Evolutionary conservation across 2,329 filamentous ascomycete genomes (phyloP), one percentile per base, ranked within the genome.

Genomic region (Hypoxylon sp.): DNA sequence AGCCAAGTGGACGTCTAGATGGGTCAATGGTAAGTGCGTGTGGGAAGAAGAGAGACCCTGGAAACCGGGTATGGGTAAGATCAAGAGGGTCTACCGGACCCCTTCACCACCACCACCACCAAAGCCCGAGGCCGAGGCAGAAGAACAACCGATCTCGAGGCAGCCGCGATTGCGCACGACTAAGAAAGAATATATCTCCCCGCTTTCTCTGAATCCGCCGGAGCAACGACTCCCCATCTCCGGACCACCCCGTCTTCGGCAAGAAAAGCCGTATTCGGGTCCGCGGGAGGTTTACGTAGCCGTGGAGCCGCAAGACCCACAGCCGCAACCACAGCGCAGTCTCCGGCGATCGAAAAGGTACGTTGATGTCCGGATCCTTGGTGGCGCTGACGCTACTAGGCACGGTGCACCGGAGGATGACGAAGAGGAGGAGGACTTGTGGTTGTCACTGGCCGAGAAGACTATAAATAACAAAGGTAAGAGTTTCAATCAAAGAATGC

Each of bases 391-490:
- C 10, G 9, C 2, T 11, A 25, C 32, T 36, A 56, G 7, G 30
- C 19, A 25, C 30, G 14, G 5, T 11, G 10, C n/a, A 43, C 19
- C 11, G 19, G 38, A 51, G 21, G 49, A 7, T 2, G 57, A 68
- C 2, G 46, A 23, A 9, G 52, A 59, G 2, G 34, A 61, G 9
- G 63, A 66, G 23, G 74, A 75, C 30, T 61, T 74, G 5, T 75
- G 74, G 74, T 55, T 71, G 11, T 38, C 43, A 38, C 36, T 73
- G 28, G 68, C 72, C 19, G 68, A 68, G 17, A 60, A 38, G 6
- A 43, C 65, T 19, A 28, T 45, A 21, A 45, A 32, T 34, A 10
- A 19, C 14, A 30, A 30, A 60, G 64, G 60, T 48, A 55, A 52
- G 45, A 30, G 1, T 2, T 34, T 28, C 32, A 13, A 48, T 17